These are phyloP conservation scores for Myriosclerotinia scirpicola DNA, from an alignment of 2,329 filamentous ascomycete species.

Conservation along the genomic window DNA sequence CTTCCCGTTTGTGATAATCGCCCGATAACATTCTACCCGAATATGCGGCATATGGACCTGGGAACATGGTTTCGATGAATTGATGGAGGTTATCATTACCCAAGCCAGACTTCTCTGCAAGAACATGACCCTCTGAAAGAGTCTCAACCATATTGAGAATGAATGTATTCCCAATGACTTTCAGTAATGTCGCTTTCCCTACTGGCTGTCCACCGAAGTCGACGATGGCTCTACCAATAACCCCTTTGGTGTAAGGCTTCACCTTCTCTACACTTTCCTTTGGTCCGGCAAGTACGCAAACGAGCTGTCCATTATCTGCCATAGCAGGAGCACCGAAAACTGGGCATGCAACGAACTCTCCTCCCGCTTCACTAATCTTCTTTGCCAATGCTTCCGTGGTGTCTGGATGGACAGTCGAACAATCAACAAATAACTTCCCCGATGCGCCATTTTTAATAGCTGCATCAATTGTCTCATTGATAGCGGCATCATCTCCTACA, in stretches of 20 bases:
- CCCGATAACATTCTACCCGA: conserved; percentile 71
- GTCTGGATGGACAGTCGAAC: conserved; percentile 84
- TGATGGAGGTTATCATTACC: conserved; percentile 68
- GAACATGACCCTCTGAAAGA: conserved; percentile 72
- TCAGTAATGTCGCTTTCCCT: conserved; percentile 69
- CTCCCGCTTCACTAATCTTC: conserved; percentile 58
- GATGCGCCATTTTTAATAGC: conserved; percentile 57
- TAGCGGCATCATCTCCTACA: conserved; percentile 73
- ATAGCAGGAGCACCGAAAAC: conserved; percentile 72
- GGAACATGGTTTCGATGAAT: conserved; percentile 72
- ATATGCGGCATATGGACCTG: conserved; percentile 74
- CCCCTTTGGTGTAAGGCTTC: conserved; percentile 69
- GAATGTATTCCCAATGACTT: conserved; percentile 81
- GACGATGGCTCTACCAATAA: conserved; percentile 68
- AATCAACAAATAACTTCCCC: conserved; percentile 81
- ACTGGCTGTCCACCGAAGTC: conserved; percentile 69
- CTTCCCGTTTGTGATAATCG: conserved; percentile 73
- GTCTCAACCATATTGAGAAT: conserved; percentile 72
- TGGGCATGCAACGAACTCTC: conserved; percentile 69
- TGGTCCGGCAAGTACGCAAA: conserved; percentile 72
- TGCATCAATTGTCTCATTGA: conserved; percentile 59
- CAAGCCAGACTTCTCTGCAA: conserved; percentile 79
- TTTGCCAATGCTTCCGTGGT: conserved; percentile 68
- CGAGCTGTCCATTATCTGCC: conserved; percentile 68
- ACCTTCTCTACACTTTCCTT: conserved; percentile 60